Base-by-base conservation (phyloP, 768 basidiomycete species). In the Fomitopsis serialis region DNA sequence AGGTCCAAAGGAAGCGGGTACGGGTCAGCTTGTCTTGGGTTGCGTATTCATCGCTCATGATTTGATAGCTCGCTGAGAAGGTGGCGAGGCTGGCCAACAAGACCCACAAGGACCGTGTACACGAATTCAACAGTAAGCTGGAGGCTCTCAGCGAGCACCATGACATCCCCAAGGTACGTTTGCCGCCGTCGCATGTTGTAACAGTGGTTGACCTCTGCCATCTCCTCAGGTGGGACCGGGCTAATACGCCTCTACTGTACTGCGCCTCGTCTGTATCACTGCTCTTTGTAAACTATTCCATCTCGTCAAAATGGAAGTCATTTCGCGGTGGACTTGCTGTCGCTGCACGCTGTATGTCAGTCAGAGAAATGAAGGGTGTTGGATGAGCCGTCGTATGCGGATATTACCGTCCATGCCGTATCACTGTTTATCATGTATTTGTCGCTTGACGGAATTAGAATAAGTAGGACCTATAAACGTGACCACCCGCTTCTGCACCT, bases 91-190 rank as follows among this genome's bases (percentile, higher is more conserved):
- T 89, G 63, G 92, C 93, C 0, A 74, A 74, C 62, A 91, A 89
- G 73, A 92, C 89, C 6, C 93, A 97, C 72, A 97, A 97, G 71
- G 93, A 97, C 56, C 85, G 93, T 42, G 93, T 97, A 35, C 84
- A 81, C 58, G 92, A 94, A 63, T 92, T 95, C 63, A 97, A 97
- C 64, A 63, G 79, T 23, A 89, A 94, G 66, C 75, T 97, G 9
- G 93, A 95, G 70, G 73, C 81, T 54, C 78, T 94, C 53, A 90
- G 88, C 68, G 92, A 95, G 73, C 93, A 94, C 77, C 90, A 96
- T 69, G 92, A 95, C 68, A 93, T 94, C 63, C 92, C 92, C 37
- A 94, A 95, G 80, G 91, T 85, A 66, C 55, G 72, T 48, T 48
- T 53, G 58, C 58, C 48, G 37, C 55, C 61, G 61, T 61, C 55